Base-by-base conservation (phyloP, 2,329 filamentous ascomycete species). In the Sclerotinia minor region DNA sequence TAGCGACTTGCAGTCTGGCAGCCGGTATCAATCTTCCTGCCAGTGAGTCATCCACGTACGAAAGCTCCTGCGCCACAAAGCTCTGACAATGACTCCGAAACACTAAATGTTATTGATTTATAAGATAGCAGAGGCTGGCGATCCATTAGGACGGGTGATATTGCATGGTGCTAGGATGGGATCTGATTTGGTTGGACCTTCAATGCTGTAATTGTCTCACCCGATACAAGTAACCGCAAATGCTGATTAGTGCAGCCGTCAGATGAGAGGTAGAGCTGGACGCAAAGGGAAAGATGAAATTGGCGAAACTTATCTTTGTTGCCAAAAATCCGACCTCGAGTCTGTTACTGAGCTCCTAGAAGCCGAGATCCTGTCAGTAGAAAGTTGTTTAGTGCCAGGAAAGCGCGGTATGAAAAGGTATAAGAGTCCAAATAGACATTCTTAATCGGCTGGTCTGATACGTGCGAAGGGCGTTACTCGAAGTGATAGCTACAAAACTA, bases 1-100 rank as follows among this genome's bases (percentile, higher is more conserved):
- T 92, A 21, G 91, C 91, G 49, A 94, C 91, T 1, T 92, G 90
- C 73, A 92, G 89, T 75, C 83, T 94, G 67, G 91, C 91, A n/a
- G 91, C 90, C 19, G 91, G 91, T n/a, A 92, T 94, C 68, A 93
- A 94, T 77, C 79, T 94, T 74, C 85, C 85, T 19, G 91, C 91
- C 9, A 83, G 91, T 64, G 21, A 32, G 61, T 64, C 35, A 29
- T 44, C 49, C 35, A 21, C 3, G 24, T 24, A 57, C 24, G 21
- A 24, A 24, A 38, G n/a, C 32, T 24, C 9, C 8, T 13, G 21
- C 11, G 15, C 8, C 45, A 7, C 19, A 11, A 24, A 24, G 44
- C 44, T 35, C 5, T 24, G 13, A 24, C 32, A 29, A 50, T 26
- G 13, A 13, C 13, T 17, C 6, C n/a, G 5, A 26, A 21, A 38